Conservation (phyloP, 805 yeast genomes). For the Limtongia smithiae region DNA sequence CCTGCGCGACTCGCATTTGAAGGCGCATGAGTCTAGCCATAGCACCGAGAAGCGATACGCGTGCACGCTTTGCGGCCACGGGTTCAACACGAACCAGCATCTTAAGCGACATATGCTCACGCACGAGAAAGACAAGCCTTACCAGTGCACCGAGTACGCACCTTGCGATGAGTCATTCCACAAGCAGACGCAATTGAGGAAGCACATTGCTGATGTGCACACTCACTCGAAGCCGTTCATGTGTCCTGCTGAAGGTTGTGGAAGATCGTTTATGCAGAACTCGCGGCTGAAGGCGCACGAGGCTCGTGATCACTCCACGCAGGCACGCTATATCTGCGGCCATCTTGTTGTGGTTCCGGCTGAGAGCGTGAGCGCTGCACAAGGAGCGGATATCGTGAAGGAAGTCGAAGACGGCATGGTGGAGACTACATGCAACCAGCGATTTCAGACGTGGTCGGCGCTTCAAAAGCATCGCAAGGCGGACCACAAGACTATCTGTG, state of each 20-base stretch:
- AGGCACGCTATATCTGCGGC: slow-evolving; percentile 29
- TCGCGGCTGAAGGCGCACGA: slow-evolving; percentile 64
- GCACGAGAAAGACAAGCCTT: slow-evolving; percentile 57
- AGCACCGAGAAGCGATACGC: slow-evolving; percentile 20
- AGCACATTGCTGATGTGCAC: slow-evolving; percentile 67
- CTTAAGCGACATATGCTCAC: slow-evolving; percentile 76
- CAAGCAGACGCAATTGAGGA: slow-evolving; percentile 70
- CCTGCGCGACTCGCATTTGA: slow-evolving; percentile 72
- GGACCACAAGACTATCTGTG: slow-evolving; percentile 61
- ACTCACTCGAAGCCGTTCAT: slow-evolving; percentile 41
- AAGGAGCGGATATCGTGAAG: slow-evolving; percentile 53
- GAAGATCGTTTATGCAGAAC: slow-evolving; percentile 59
- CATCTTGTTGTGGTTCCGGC: slow-evolving; percentile 11
- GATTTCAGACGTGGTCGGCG: slow-evolving; percentile 69
- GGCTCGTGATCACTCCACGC: slow-evolving; percentile 53
- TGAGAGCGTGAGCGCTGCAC: slow-evolving; percentile 4
- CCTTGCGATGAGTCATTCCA: slow-evolving; percentile 66
- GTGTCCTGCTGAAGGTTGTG: slow-evolving; percentile 61
- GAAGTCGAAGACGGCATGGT: slow-evolving; percentile 46
- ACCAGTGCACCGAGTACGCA: slow-evolving; percentile 51
- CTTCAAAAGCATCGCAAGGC: slow-evolving; percentile 66
- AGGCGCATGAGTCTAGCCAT: slow-evolving; percentile 54
- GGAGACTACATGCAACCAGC: slow-evolving; percentile 45
- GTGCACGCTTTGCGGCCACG: slow-evolving; percentile 70
- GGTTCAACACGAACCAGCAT: slow-evolving; percentile 77